These are phyloP conservation scores for Trichosanthes cucumerina DNA, from an alignment of 306 rosid species.

Conservation along the genomic window DNA sequence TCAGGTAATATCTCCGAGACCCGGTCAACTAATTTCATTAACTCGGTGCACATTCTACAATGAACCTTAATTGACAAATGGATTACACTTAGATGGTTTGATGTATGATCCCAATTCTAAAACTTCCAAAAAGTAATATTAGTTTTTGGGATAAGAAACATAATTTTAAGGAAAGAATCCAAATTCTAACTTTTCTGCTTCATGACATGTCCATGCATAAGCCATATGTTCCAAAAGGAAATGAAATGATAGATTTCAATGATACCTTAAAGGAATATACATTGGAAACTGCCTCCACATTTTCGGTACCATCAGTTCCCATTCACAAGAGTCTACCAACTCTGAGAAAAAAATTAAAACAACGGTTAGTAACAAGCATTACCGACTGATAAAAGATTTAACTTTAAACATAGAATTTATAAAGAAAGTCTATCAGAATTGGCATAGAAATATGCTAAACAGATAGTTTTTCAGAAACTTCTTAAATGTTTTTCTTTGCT, in stretches of 20 bases:
- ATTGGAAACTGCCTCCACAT: slow-evolving; percentile 25
- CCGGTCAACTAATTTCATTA: slow-evolving; percentile 39
- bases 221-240: background rate
- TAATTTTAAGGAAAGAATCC: background rate
- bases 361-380: slow-evolving; percentile 2
- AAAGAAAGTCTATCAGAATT: background rate
- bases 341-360: slow-evolving; percentile 16
- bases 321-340: slow-evolving; percentile 29
- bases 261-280: slow-evolving; percentile 45
- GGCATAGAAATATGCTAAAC: background rate
- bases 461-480: background rate
- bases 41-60: slow-evolving; percentile 45
- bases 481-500: background rate
- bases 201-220: background rate
- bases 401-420: background rate
- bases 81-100: slow-evolving; percentile 8
- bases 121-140: background rate
- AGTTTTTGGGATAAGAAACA: background rate
- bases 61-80: slow-evolving; percentile 49
- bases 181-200: background rate
- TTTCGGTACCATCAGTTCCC: slow-evolving; percentile 58
- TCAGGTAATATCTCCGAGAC: slow-evolving; percentile 42
- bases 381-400: background rate
- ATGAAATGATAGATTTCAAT: slow-evolving; percentile 2
- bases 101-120: background rate